These are phyloP conservation scores for Spinellus fusiger DNA, from an alignment of 192 early-diverging fungal species.

Conservation along the genomic window DNA sequence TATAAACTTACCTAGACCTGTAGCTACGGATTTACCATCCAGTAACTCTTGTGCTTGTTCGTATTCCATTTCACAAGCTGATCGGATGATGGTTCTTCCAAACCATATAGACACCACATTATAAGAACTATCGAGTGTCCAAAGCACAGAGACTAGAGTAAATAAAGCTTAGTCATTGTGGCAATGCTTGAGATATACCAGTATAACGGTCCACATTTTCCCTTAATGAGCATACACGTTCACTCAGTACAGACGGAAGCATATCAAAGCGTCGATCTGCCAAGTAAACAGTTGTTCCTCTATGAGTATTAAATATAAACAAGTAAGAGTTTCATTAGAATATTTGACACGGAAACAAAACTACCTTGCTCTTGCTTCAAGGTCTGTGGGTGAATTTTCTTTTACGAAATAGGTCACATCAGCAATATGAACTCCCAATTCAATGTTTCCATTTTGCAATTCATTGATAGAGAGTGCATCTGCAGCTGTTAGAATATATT, in stretches of 20 bases:
- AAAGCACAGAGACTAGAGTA: slow-evolving; percentile 56
- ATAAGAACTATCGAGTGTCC: slow-evolving; percentile 51
- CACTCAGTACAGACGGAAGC: slow-evolving; percentile 68
- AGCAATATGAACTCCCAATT: slow-evolving; percentile 76
- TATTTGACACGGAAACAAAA: neutral
- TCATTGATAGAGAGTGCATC: slow-evolving; percentile 63
- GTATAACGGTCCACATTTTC: slow-evolving; percentile 61
- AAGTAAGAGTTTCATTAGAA: neutral
- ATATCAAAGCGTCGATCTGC: slow-evolving; percentile 80
- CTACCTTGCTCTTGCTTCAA: slow-evolving; percentile 57
- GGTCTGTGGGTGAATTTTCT: slow-evolving; percentile 55
- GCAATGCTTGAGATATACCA: slow-evolving; percentile 19
- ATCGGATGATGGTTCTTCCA: slow-evolving; percentile 68
- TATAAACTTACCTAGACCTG: slow-evolving; percentile 27
- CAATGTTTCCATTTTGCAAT: slow-evolving; percentile 40
- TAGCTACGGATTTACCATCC: slow-evolving; percentile 42
- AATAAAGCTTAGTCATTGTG: neutral
- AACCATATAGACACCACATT: slow-evolving; percentile 60
- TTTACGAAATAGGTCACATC: slow-evolving; percentile 68
- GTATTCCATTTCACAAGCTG: slow-evolving; percentile 69
- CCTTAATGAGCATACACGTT: slow-evolving; percentile 65
- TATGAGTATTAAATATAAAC: neutral
- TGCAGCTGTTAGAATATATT: neutral
- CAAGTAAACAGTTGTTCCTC: slow-evolving; percentile 73
- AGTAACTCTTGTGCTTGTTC: slow-evolving; percentile 69